Evolutionary conservation across 768 basidiomycete species (phyloP).

Genomic region (Megacollybia marginata): DNA sequence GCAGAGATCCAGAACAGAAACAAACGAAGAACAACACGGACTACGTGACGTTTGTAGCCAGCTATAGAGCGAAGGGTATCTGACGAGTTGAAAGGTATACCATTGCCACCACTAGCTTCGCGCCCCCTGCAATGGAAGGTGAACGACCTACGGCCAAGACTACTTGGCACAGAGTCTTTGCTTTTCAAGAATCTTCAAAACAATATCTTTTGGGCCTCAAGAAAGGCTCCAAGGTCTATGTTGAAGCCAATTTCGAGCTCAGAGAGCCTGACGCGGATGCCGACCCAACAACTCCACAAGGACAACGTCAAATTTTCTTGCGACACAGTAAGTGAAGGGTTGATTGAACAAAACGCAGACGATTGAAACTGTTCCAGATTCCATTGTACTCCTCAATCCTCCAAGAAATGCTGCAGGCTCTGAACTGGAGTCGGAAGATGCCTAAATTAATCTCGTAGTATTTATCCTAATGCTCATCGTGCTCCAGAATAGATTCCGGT

Average conservation of each 20-base stretch:
- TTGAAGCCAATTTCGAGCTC: slow-evolving; percentile 73
- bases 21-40: slow-evolving; percentile 69
- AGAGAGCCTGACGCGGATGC: slow-evolving; percentile 62
- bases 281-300: slow-evolving; percentile 58
- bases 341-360: too few species aligned
- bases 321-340: slow-evolving; percentile 52
- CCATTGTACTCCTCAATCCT: too few species aligned
- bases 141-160: slow-evolving; percentile 46
- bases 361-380: too few species aligned
- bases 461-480: not conserved
- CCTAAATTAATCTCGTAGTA: not conserved
- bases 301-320: slow-evolving; percentile 78
- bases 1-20: slow-evolving; percentile 63
- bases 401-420: too few species aligned
- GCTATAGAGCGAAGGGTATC: too few species aligned
- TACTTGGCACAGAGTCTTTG: slow-evolving; percentile 74
- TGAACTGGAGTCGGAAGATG: too few species aligned
- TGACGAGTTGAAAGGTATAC: slow-evolving; percentile 45
- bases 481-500: not conserved
- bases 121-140: slow-evolving; percentile 48
- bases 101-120: slow-evolving; percentile 65
- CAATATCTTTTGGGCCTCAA: slow-evolving; percentile 56
- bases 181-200: slow-evolving; percentile 57
- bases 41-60: slow-evolving; percentile 57
- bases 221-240: slow-evolving; percentile 73